phyloP scores from a whole-genome alignment of 495 filamentous ascomycete species.

The Penicillium arizonense region DNA sequence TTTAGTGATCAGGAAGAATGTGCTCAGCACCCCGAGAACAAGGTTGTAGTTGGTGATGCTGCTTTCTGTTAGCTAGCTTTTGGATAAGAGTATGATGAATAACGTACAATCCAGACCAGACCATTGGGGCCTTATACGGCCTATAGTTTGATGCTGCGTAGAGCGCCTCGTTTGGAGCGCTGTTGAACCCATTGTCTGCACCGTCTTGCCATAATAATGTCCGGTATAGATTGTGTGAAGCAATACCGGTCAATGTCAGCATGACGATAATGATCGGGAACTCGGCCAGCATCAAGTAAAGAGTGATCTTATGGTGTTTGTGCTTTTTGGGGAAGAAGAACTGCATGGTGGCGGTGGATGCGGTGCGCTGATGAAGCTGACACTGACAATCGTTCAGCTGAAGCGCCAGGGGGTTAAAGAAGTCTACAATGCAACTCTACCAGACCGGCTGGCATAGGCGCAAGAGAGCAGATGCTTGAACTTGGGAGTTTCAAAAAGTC shows the following conservation, averaged over 20 bases:
- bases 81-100: conserved; percentile 3
- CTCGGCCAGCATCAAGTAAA: conserved; percentile 68
- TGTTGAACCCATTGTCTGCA: conserved; percentile 77
- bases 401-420: conserved; percentile 6
- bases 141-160: conserved; percentile 78
- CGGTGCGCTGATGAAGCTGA: not conserved
- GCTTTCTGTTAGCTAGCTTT: conserved; percentile 3
- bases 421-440: conserved; percentile 21
- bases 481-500: conserved; percentile 3
- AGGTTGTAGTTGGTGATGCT: conserved; percentile 82
- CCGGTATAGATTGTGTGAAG: conserved; percentile 74
- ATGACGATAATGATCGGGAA: conserved; percentile 64
- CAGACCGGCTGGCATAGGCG: conserved; percentile 44
- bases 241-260: conserved; percentile 79
- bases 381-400: conserved; percentile 4
- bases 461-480: conserved; percentile 14
- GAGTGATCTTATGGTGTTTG: conserved; percentile 61
- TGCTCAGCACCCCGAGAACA: conserved; percentile 70
- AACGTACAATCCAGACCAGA: conserved; percentile 81
- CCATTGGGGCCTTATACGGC: conserved; percentile 63
- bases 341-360: conserved; percentile 22
- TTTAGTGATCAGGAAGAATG: conserved; percentile 55
- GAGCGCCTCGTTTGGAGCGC: conserved; percentile 65
- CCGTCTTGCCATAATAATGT: conserved; percentile 82
- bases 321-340: conserved; percentile 55